A percentile compares a stretch with the other conserved stretches of the same genome.
phyloP scores from a whole-genome alignment of 2,329 filamentous ascomycete species.

The Rugonectria rugulosa region DNA sequence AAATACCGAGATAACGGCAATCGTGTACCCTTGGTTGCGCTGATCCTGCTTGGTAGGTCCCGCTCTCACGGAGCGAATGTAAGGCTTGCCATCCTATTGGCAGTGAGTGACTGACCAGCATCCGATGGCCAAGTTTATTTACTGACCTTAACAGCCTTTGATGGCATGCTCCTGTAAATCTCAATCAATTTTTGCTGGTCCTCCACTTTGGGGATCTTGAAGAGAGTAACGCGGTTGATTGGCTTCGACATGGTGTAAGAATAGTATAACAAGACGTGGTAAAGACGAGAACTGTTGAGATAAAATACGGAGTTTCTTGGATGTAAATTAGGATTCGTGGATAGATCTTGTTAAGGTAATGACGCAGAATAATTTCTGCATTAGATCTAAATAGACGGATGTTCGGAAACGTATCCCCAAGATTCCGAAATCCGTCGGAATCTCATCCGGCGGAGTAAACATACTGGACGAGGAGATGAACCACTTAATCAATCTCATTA shows the following conservation, averaged over 20 bases:
- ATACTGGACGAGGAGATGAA: no score
- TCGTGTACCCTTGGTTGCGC: constrained; percentile 64
- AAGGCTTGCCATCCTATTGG: constrained; percentile 65
- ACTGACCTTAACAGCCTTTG: constrained; percentile 42
- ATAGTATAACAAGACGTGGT: background rate
- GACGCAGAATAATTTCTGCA: background rate
- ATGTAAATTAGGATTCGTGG: background rate
- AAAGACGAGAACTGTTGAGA: background rate
- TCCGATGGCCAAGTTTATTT: background rate
- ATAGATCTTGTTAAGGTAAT: background rate
- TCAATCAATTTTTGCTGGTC: constrained; percentile 42
- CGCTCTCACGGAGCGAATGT: constrained; percentile 61
- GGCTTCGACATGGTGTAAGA: constrained; percentile 20
- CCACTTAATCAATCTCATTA: no score
- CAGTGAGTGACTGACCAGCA: rapidly evolving
- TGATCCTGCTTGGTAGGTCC: constrained; percentile 59
- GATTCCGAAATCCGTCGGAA: constrained; percentile 19
- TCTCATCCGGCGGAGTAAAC: background rate
- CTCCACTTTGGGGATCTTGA: constrained; percentile 46
- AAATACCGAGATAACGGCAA: constrained; percentile 65
- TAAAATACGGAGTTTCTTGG: background rate
- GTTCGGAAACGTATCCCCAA: constrained; percentile 7
- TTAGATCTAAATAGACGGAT: constrained; percentile 13
- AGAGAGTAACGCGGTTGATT: constrained; percentile 43
- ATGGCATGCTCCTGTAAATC: constrained; percentile 43